Evolutionary conservation across 306 rosid genomes (phyloP).

Genomic region (Sicyos edulis): DNA sequence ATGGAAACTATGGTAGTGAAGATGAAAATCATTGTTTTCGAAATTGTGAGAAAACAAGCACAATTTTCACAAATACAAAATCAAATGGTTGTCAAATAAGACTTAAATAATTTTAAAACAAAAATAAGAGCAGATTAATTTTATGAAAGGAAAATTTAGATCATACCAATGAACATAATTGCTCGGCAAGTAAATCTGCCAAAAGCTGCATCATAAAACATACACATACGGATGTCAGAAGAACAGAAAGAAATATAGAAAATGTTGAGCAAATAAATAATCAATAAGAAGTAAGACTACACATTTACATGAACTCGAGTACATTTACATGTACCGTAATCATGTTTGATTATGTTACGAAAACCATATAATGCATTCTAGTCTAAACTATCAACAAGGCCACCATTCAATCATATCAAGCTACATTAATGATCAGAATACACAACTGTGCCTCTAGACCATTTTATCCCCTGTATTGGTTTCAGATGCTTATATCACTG

Average conservation of each 20-base stretch:
- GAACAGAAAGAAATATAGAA: neutral
- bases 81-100: too few species aligned
- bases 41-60: too few species aligned
- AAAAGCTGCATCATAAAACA: constrained; percentile 56
- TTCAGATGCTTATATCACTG: neutral
- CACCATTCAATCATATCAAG: neutral
- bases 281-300: constrained; percentile 1
- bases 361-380: neutral
- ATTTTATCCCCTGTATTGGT: neutral
- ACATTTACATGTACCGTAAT: neutral
- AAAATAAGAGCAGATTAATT: neutral
- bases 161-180: constrained; percentile 67
- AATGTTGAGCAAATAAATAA: neutral
- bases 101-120: neutral
- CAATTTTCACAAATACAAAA: too few species aligned
- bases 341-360: neutral
- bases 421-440: constrained; percentile 3
- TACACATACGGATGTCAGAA: constrained; percentile 8
- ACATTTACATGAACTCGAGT: neutral
- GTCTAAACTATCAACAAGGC: constrained; percentile 9
- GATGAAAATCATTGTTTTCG: too few species aligned
- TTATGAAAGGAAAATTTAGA: constrained; percentile 11
- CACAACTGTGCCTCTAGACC: neutral
- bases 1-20: too few species aligned
- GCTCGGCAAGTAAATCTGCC: constrained; percentile 77